Evolutionary conservation across 192 early-diverging fungal species (phyloP), one percentile per base, ranked within the genome.

Genomic region (Spizellomyces sp.): DNA sequence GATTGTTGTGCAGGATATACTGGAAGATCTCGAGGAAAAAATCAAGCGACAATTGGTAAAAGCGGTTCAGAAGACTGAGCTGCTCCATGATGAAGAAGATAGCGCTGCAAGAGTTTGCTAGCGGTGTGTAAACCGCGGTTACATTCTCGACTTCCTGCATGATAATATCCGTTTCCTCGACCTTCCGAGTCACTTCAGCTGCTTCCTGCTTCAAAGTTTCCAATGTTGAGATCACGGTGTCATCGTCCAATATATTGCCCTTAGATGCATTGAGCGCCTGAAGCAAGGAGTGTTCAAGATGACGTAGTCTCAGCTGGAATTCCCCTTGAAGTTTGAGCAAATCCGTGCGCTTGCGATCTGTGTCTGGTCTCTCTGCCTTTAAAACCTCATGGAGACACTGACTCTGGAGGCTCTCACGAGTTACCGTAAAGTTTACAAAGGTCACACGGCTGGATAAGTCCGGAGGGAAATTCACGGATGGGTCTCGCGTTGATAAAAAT

Each of bases 401-500:
- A 68, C 92, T 94, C 79, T 98, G 96, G 65, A 99, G 82, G 81
- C 94, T 95, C 47, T 91, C 90, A 27, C 95, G 90, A 14, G 98
- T 99, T 15, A 99, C 93, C 1, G 97, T 96, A 74, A 99, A 99
- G 89, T 99, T 99, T 55, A 99, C 95, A 83, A 99, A 96, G 3
- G 98, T 99, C 5, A 98, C 96, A 50, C 98, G 91, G 72, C 90
- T 92, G 84, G 92, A 96, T 15, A 99, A 88, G 74, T 99, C 98
- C 0, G 98, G 95, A n/a, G 93, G 83, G 84, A 99, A 98, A 76
- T 84, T 81, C 45, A 95, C 92, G 4, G 93, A 90, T 12, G 98
- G 93, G 75, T 99, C 95, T 68, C 95, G 89, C 4, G 97, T 99
- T 6, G 94, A 84, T 73, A 99, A 75, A 84, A 96, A 97, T 22